phyloP scores from a whole-genome alignment of 225 moss, liverwort and hornwort genomes.

The Pleurozium schreberi region DNA sequence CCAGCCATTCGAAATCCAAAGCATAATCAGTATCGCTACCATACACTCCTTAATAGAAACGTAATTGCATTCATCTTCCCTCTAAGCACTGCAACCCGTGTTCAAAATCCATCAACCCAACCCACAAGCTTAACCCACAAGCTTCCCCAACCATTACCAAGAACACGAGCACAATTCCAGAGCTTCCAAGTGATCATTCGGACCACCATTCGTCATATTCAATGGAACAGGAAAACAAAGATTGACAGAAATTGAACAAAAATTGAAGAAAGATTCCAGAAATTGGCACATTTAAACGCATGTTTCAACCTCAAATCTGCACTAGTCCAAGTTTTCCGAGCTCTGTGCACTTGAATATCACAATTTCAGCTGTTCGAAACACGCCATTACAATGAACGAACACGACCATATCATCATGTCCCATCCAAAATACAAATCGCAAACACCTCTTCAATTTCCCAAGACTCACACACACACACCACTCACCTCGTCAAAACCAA shows the following conservation, averaged over 20 bases:
- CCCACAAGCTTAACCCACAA: not conserved
- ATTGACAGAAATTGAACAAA: not conserved
- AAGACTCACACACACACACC: not conserved
- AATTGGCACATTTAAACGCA: not conserved
- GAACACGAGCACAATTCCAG: not conserved
- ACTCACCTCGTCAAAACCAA: not conserved
- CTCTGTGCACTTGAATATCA: not conserved
- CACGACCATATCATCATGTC: not conserved
- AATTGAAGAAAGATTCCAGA: not conserved
- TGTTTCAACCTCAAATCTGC: not conserved
- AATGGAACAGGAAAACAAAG: not conserved
- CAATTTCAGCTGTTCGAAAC: not conserved
- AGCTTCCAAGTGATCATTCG: not conserved
- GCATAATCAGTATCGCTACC: not conserved
- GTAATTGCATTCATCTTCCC: not conserved
- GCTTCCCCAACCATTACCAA: not conserved
- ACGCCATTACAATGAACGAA: not conserved
- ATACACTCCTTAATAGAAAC: not conserved
- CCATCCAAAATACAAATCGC: not conserved
- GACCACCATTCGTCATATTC: not conserved
- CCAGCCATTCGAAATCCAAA: not conserved
- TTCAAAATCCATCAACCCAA: not conserved
- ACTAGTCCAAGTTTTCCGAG: not conserved
- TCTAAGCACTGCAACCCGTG: not conserved
- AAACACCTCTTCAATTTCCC: not conserved